Conservation (phyloP, 345 rosid species). For the Aegle marmelos region DNA sequence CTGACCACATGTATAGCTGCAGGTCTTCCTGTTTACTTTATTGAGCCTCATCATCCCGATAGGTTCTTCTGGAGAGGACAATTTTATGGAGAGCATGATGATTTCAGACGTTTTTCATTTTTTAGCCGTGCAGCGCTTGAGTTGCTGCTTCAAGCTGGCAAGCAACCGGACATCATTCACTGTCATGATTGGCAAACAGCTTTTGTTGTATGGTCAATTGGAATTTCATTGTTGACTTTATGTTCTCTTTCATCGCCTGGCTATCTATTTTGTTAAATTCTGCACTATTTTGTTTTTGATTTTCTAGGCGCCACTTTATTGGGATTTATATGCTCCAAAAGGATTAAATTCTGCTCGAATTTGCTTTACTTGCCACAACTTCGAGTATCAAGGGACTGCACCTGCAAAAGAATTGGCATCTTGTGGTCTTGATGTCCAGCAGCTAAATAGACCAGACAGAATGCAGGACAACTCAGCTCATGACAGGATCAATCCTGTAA, state of each 20-base stretch:
- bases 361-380: constrained; percentile 98
- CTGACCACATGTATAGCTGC: constrained; percentile 33
- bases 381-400: constrained; percentile 95
- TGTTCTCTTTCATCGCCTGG: constrained; percentile 5
- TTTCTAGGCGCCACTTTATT: constrained; percentile 86
- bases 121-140: constrained; percentile 97
- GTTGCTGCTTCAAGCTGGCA: constrained; percentile 85
- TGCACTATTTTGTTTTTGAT: too few species aligned
- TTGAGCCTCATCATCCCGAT: constrained; percentile 94
- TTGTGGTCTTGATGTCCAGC: constrained; percentile 87
- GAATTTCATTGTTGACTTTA: background rate
- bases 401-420: constrained; percentile 82
- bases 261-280: constrained; percentile 21
- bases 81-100: constrained; percentile 90
- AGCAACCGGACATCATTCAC: constrained; percentile 93
- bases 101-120: constrained; percentile 89
- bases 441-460: constrained; percentile 89
- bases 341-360: constrained; percentile 92
- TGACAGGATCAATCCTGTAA: constrained; percentile 82
- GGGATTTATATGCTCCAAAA: constrained; percentile 92
- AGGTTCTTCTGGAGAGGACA: constrained; percentile 97
- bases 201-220: constrained; percentile 65
- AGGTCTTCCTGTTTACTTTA: constrained; percentile 96
- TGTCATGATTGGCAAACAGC: constrained; percentile 99
- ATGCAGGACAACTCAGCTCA: constrained; percentile 86